Percentiles rank a stretch among this genome's conserved stretches.
Conservation (phyloP, 257 asterid genomes). For the Rubia yunnanensis region DNA sequence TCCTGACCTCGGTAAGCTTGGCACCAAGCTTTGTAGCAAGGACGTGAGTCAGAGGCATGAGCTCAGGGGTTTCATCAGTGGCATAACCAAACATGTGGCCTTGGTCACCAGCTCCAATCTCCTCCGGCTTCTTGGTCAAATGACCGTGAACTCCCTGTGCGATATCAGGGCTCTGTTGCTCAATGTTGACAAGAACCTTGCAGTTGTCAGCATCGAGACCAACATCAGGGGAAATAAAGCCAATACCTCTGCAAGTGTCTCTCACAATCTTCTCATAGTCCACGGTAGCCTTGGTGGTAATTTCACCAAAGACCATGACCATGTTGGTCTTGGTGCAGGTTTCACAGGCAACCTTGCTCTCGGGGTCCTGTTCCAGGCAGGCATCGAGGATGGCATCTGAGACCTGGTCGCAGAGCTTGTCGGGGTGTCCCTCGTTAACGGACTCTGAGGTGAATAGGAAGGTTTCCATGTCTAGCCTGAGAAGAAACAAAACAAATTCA, state of each 20-base stretch:
- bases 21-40: slow-evolving; percentile 92
- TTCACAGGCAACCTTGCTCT: slow-evolving; percentile 88
- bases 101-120: slow-evolving; percentile 94
- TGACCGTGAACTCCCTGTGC: slow-evolving; percentile 96
- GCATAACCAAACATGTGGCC: slow-evolving; percentile 95
- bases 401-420: slow-evolving; percentile 92
- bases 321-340: slow-evolving; percentile 86
- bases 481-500: not conserved
- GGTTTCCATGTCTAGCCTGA: slow-evolving; percentile 61
- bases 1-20: slow-evolving; percentile 83
- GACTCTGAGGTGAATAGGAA: slow-evolving; percentile 81
- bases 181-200: slow-evolving; percentile 89
- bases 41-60: slow-evolving; percentile 90
- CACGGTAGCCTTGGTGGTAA: slow-evolving; percentile 72
- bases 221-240: slow-evolving; percentile 71
- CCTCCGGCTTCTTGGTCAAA: slow-evolving; percentile 86
- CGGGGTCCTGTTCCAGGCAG: slow-evolving; percentile 77
- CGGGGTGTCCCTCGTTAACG: slow-evolving; percentile 89
- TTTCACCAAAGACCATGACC: slow-evolving; percentile 98
- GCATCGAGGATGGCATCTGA: slow-evolving; percentile 94
- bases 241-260: slow-evolving; percentile 75
- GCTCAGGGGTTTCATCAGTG: slow-evolving; percentile 86
- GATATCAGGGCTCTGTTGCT: slow-evolving; percentile 91
- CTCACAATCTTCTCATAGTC: slow-evolving; percentile 80
- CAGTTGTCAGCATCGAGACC: slow-evolving; percentile 96